phyloP scores from a whole-genome alignment of 2,329 filamentous ascomycete species.

The Camptophora hylomeconis region DNA sequence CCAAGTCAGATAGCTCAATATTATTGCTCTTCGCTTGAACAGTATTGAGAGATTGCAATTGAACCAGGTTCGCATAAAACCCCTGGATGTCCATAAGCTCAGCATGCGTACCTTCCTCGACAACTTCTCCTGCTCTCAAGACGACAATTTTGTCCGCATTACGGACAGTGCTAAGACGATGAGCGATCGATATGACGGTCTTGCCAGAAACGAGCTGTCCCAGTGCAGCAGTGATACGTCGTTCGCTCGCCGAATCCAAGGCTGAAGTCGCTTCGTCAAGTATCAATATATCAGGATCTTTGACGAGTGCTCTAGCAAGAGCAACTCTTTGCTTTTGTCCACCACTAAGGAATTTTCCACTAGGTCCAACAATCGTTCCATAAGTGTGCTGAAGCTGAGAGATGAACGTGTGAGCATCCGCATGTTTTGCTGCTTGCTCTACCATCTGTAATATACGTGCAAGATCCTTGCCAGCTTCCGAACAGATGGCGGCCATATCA shows the following conservation, averaged over 20 bases:
- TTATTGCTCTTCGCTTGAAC: too few relatives aligned
- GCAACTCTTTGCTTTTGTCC: slow-evolving; percentile 88
- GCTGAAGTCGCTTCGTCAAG: slow-evolving; percentile 27
- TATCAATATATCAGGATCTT: slow-evolving; percentile 63
- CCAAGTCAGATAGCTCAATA: too few relatives aligned
- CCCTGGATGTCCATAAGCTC: slow-evolving; percentile 23
- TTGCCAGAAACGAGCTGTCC: slow-evolving; percentile 19
- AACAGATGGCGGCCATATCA: slow-evolving; percentile 4
- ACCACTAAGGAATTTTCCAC: slow-evolving; percentile 70
- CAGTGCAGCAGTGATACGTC: slow-evolving; percentile 23
- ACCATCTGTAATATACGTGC: slow-evolving; percentile 40
- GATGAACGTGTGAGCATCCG: slow-evolving; percentile 47
- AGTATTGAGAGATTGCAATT: too few relatives aligned
- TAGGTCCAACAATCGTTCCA: slow-evolving; percentile 44
- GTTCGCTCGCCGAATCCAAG: slow-evolving; percentile 24
- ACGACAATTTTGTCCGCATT: slow-evolving; percentile 27
- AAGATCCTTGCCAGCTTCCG: slow-evolving; percentile 21
- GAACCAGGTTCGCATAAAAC: slow-evolving; percentile 37
- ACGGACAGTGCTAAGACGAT: slow-evolving; percentile 22
- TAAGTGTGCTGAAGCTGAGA: slow-evolving; percentile 36
- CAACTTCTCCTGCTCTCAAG: slow-evolving; percentile 21
- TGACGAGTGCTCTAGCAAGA: slow-evolving; percentile 73
- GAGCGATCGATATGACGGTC: slow-evolving; percentile 19
- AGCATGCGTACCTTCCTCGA: slow-evolving; percentile 23
- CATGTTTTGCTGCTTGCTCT: slow-evolving; percentile 33